Base-by-base conservation (phyloP, 306 rosid species). In the Cucumis melo region DNA sequence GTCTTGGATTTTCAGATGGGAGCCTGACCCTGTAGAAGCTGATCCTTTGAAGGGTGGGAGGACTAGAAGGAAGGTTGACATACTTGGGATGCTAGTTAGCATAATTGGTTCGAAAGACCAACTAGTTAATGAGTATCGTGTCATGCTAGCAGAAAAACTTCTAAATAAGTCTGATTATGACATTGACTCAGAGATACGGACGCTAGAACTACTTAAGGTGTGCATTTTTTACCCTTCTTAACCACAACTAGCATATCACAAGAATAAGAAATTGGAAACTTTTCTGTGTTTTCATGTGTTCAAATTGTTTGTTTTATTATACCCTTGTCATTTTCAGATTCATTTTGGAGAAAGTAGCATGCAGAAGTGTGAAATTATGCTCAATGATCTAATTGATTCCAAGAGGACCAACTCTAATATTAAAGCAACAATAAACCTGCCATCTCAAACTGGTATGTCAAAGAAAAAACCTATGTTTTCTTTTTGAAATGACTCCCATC, bases 21-120 rank as follows among this genome's bases (percentile, higher is more conserved):
- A 93, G 82, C 97, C 98, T 77, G 98, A 93, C 75, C 98, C 98
- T 64, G 96, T 91, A 78, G 98, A 93, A 88, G 98, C 97, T 67
- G 97, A 91, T 83, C 97, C 97, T 61, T 82, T 74, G 78, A 93
- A 93, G 81, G 96, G 98, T 77, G 90, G 94, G 80, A 85, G 97
- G 88, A 90, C 83, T 81, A 86, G 87, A 77, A 87, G 92, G 87
- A 93, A 93, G 78, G 97, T 90, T 83, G 98, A 93, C 87, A 90
- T 93, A 82, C 98, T 93, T 83, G 97, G 97, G 83, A 93, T 93
- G 97, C 88, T 93, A 78, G 98, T 93, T 58, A 87, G 97, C 81
- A 90, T 93, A 79, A 91, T 93, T 66, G 97, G 97, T 82, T 93
- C 97, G 53, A 92, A 93, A 88, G 96, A 93, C 85, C 98, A 93